A percentile compares a stretch with the other conserved stretches of the same genome.
Evolutionary conservation across 352 stramenopile genomes (phyloP).

Genomic region (Phytopythium helicoides): DNA sequence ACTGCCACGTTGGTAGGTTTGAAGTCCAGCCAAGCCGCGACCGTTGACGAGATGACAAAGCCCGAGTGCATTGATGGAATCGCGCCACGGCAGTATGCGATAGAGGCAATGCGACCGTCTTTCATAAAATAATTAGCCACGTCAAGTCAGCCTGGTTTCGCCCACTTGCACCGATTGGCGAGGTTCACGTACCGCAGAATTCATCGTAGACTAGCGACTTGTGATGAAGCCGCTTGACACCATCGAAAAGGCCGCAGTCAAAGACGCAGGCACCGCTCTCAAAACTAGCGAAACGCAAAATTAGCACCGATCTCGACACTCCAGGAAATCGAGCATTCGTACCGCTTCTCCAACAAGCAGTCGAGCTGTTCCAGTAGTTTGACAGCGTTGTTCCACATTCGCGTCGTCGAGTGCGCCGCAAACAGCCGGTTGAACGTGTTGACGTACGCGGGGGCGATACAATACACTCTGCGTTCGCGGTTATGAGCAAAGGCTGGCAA

Average conservation of each 20-base stretch:
- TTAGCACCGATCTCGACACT: neutral
- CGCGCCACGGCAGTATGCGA: conserved; percentile 62
- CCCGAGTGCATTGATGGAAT: conserved; percentile 85
- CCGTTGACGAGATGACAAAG: conserved; percentile 81
- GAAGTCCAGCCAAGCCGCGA: conserved; percentile 79
- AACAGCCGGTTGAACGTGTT: conserved; percentile 79
- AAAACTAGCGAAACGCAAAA: conserved; percentile 39
- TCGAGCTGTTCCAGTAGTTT: conserved; percentile 76
- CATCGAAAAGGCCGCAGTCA: conserved; percentile 85
- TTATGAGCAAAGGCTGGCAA: conserved; percentile 5
- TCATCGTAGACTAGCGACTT: conserved; percentile 82
- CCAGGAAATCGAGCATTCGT: conserved; percentile 1
- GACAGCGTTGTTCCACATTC: conserved; percentile 69
- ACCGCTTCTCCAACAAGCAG: conserved; percentile 63
- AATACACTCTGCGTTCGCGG: conserved; percentile 54
- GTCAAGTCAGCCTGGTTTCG: no score
- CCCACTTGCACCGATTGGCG: no score
- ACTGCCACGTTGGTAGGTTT: conserved; percentile 76
- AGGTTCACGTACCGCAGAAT: conserved; percentile 65
- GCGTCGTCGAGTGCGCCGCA: conserved; percentile 46
- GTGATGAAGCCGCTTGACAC: conserved; percentile 76
- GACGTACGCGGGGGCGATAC: conserved; percentile 72
- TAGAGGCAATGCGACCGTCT: conserved; percentile 83
- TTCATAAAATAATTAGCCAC: conserved; percentile 1
- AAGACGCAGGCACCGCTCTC: conserved; percentile 80